These are phyloP conservation scores for Juglanconis juglandina DNA, from an alignment of 2,329 filamentous ascomycete species.

Conservation along the genomic window DNA sequence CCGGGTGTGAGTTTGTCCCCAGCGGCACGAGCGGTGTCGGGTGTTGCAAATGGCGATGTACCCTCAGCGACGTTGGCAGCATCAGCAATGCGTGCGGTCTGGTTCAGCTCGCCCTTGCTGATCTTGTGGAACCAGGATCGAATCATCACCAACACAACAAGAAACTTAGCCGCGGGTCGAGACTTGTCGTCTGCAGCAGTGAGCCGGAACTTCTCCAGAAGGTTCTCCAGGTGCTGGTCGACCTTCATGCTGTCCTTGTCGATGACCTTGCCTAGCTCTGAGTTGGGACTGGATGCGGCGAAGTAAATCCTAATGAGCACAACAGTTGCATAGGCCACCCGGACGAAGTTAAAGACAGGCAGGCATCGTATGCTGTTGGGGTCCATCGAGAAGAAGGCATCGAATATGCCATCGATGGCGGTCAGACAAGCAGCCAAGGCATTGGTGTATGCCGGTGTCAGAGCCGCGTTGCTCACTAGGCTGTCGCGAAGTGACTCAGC, in stretches of 20 bases:
- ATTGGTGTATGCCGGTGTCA: conserved; percentile 60
- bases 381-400: conserved; percentile 61
- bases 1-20: conserved; percentile 14
- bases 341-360: conserved; percentile 68
- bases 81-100: conserved; percentile 2
- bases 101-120: conserved; percentile 15
- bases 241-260: conserved; percentile 64
- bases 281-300: conserved; percentile 59
- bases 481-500: conserved; percentile 42
- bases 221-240: conserved; percentile 63
- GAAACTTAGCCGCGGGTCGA: conserved; percentile 65
- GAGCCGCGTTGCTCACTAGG: conserved; percentile 34
- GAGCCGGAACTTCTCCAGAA: conserved; percentile 65
- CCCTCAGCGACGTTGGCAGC: conserved; percentile 8
- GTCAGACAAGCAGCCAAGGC: conserved; percentile 64
- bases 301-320: conserved; percentile 73
- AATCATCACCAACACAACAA: conserved; percentile 67
- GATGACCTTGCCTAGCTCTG: conserved; percentile 68
- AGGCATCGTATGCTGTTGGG: conserved; percentile 57
- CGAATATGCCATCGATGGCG: conserved; percentile 64
- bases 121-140: conserved; percentile 63
- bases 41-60: conserved; percentile 7
- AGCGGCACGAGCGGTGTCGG: not conserved
- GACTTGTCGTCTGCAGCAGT: conserved; percentile 62
- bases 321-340: conserved; percentile 68